Evolutionary conservation across 768 basidiomycete genomes (phyloP).

Genomic region (Erythrobasidium yunnanense): DNA sequence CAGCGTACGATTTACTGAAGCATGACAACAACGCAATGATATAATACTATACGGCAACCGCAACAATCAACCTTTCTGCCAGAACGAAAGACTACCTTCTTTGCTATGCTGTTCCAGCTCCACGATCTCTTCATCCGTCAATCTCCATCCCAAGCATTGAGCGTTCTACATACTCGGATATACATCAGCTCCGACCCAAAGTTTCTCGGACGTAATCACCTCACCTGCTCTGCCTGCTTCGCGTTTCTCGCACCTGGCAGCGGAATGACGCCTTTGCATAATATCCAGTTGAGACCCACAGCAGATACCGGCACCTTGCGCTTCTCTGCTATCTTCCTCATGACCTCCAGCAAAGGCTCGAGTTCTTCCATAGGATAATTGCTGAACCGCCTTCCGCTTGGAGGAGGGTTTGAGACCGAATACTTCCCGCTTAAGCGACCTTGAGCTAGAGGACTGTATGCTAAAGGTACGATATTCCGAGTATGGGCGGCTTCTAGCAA

Average conservation of each 20-base stretch:
- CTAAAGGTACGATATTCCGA: neutral
- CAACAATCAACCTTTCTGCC: conserved; percentile 14
- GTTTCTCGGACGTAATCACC: no score
- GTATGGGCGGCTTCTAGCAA: neutral
- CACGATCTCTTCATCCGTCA: neutral
- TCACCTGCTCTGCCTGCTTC: conserved; percentile 17
- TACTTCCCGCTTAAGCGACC: conserved; percentile 1
- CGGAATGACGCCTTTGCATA: conserved; percentile 5
- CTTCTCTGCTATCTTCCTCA: conserved; percentile 5
- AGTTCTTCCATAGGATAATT: neutral
- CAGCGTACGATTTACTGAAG: no score
- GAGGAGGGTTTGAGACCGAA: neutral
- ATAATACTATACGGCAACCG: no score
- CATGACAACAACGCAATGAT: no score
- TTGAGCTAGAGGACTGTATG: neutral
- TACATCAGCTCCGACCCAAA: neutral
- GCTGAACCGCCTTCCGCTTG: neutral
- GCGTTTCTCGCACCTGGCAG: conserved; percentile 3
- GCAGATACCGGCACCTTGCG: neutral
- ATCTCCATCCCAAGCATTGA: neutral
- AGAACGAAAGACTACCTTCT: neutral
- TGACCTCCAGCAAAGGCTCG: neutral
- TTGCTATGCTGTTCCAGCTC: neutral
- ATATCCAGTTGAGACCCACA: conserved; percentile 6
- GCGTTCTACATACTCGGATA: neutral